phyloP scores from a whole-genome alignment of 164 flowering plant genomes.

The Buxus sempervirens region DNA sequence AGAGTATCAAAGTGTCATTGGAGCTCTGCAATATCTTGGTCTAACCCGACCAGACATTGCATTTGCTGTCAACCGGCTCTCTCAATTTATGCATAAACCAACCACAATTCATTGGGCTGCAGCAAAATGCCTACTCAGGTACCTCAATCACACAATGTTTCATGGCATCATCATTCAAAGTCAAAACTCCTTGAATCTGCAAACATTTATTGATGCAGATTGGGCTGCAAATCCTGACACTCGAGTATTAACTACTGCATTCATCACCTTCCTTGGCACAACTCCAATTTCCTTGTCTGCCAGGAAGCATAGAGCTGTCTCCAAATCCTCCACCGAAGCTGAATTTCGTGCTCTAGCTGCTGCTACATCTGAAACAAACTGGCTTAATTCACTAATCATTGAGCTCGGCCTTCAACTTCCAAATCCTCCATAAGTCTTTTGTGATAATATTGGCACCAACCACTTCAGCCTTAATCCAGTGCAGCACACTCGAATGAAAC shows the following conservation, averaged over 20 bases:
- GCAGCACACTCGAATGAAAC: not conserved
- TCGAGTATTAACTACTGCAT: not conserved
- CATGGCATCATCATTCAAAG: too few species aligned
- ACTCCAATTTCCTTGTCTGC: not conserved
- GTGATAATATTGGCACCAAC: not conserved
- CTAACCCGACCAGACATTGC: too few species aligned
- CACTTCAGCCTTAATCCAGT: not conserved
- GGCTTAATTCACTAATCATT: too few species aligned
- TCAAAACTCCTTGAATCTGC: not conserved
- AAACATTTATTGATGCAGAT: not conserved
- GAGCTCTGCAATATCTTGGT: too few species aligned
- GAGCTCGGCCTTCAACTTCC: not conserved
- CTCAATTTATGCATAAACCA: too few species aligned
- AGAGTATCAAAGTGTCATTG: too few species aligned
- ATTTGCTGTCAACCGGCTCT: too few species aligned
- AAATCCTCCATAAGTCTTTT: not conserved
- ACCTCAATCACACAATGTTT: too few species aligned
- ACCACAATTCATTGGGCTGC: too few species aligned
- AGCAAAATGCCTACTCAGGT: too few species aligned
- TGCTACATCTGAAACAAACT: slow-evolving; percentile 3
- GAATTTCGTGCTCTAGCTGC: not conserved
- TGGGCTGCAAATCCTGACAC: not conserved
- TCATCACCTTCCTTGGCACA: not conserved
- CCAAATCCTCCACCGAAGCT: not conserved
- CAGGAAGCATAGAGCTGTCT: not conserved